These are phyloP conservation scores for Inonotus hispidus DNA, from an alignment of 1,284 basidiomycete species.

Conservation along the genomic window DNA sequence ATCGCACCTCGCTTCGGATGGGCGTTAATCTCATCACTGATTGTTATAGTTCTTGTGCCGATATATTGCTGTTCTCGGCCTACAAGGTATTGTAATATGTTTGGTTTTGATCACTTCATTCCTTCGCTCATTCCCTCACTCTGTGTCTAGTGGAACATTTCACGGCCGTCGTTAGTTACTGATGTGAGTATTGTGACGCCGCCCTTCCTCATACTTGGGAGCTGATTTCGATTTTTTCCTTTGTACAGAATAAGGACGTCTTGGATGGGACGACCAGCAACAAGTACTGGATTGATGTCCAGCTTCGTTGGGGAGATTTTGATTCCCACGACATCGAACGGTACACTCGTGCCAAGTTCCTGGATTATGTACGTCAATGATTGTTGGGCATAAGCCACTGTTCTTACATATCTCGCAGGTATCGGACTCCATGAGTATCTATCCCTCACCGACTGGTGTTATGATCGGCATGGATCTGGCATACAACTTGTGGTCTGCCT, in stretches of 20 bases:
- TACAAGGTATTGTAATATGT: slow-evolving; percentile 58
- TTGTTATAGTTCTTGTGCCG: slow-evolving; percentile 65
- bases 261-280: slow-evolving; percentile 96
- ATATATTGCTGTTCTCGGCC: slow-evolving; percentile 95
- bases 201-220: not conserved
- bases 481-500: slow-evolving; percentile 98
- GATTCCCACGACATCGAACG: slow-evolving; percentile 98
- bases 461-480: slow-evolving; percentile 98
- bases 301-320: slow-evolving; percentile 98
- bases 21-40: slow-evolving; percentile 1
- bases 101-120: not conserved
- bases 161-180: slow-evolving; percentile 91
- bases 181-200: slow-evolving; percentile 55
- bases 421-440: slow-evolving; percentile 95
- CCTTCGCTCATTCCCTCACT: not conserved
- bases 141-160: slow-evolving; percentile 82
- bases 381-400: slow-evolving; percentile 1
- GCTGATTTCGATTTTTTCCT: slow-evolving; percentile 5
- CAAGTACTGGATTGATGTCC: slow-evolving; percentile 99
- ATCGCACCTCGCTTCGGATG: not conserved
- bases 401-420: slow-evolving; percentile 40
- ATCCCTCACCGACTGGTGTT: slow-evolving; percentile 96
- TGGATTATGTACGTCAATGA: slow-evolving; percentile 68
- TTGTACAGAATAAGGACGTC: slow-evolving; percentile 78
- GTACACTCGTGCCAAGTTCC: slow-evolving; percentile 96